Evolutionary conservation across 2,329 filamentous ascomycete genomes (phyloP), one percentile per base, ranked within the genome.

Genomic region (Chaetomium sp.): DNA sequence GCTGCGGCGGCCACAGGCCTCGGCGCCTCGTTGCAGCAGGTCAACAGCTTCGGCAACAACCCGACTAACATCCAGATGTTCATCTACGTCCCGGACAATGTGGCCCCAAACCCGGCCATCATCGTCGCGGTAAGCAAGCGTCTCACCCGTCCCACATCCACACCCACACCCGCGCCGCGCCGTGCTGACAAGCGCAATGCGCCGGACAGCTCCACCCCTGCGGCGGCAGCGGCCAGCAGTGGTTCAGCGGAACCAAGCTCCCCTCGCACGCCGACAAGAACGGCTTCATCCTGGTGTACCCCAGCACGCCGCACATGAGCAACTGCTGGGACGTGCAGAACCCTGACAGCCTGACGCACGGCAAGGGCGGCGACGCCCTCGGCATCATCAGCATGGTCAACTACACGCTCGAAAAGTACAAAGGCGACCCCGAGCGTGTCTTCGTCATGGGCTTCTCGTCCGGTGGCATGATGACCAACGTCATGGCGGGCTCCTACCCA

Each of bases 271-370:
- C 72, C 51, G 69, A 74, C 65, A 33, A 55, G 23, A 57, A 68
- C 57, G 72, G 72, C 57, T 74, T 73, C 69, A 73, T 74, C 65
- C 75, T 81, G 65, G 83, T 85, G 70, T 85, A 82, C 72, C 82
- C 82, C 1, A 74, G 74, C 64, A 80, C 78, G 5, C 79, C 82
- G 0, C 77, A 81, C 65, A 68, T 67, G 19, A 70, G 62, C 71
- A 73, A 73, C 68, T 86, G 84, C 74, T 86, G 83, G 83, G 84
- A 86, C 66, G 83, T 85, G 10, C 77, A 79, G 13, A 81, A 78
- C 50, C 69, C 75, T 2, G 72, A 70, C 29, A 78, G 79, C 2
- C 75, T 85, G 1, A 81, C 78, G 3, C 83, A 84, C 67, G 76
- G 81, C 65, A 78, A 77, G 13, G 82, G 82, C 29, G 81, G 82